These are phyloP conservation scores for Neoarthrinium moseri DNA, from an alignment of 2,329 filamentous ascomycete genomes.

Conservation along the genomic window DNA sequence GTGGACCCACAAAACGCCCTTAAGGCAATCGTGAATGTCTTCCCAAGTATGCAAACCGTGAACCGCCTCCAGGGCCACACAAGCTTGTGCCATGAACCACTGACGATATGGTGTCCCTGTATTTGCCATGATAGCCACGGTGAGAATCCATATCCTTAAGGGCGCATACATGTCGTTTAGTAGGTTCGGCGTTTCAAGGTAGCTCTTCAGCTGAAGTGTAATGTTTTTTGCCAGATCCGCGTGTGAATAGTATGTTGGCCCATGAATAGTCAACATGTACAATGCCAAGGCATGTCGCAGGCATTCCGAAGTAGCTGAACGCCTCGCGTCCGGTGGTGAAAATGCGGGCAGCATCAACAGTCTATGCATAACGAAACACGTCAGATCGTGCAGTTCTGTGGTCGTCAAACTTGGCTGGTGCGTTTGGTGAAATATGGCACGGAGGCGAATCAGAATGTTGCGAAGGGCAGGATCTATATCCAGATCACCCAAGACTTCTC, in stretches of 20 bases:
- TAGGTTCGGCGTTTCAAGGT: slow-evolving; percentile 24
- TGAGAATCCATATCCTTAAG: slow-evolving; percentile 40
- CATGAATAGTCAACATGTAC: slow-evolving; percentile 54
- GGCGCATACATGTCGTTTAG: slow-evolving; percentile 15
- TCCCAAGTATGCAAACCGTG: slow-evolving; percentile 19
- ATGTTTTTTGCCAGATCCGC: slow-evolving; percentile 35
- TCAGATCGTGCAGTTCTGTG: slow-evolving; percentile 52
- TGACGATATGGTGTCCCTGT: slow-evolving; percentile 21
- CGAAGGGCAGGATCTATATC: background rate
- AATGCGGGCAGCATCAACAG: slow-evolving; percentile 31
- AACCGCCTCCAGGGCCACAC: background rate
- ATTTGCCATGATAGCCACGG: slow-evolving; percentile 38
- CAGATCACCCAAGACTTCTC: background rate
- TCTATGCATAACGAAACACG: slow-evolving; percentile 52
- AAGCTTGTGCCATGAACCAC: slow-evolving; percentile 28
- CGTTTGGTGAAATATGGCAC: slow-evolving; percentile 37
- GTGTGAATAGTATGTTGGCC: slow-evolving; percentile 56
- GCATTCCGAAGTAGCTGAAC: slow-evolving; percentile 33
- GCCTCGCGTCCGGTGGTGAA: slow-evolving; percentile 4
- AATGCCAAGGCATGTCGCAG: slow-evolving; percentile 46
- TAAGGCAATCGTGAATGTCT: slow-evolving; percentile 17
- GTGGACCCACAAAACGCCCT: slow-evolving; percentile 29
- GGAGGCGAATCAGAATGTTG: slow-evolving; percentile 42
- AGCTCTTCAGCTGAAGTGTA: slow-evolving; percentile 26
- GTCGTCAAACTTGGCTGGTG: slow-evolving; percentile 26